A percentile compares a stretch with the other conserved stretches of the same genome.
Evolutionary conservation across 257 asterid species (phyloP).

Genomic region (Sherardia arvensis): DNA sequence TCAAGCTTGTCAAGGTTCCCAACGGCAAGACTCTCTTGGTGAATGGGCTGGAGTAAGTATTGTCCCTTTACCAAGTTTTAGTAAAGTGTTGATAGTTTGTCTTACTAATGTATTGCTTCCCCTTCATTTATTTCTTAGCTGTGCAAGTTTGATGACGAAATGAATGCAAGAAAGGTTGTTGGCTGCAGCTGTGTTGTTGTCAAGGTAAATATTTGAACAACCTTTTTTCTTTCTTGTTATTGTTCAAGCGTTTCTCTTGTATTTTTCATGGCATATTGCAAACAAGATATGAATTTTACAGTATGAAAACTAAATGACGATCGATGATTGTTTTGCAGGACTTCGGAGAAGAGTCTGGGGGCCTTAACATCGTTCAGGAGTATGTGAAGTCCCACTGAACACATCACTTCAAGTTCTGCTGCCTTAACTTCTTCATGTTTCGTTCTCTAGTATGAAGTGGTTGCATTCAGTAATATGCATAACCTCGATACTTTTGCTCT

Average conservation of each 20-base stretch:
- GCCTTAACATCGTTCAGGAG: slow-evolving; percentile 66
- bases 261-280: no score
- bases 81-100: background rate
- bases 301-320: no score
- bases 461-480: background rate
- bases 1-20: slow-evolving; percentile 63
- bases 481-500: background rate
- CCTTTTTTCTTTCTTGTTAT: no score
- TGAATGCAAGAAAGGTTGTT: slow-evolving; percentile 70
- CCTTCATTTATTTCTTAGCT: slow-evolving; percentile 40
- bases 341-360: slow-evolving; percentile 66
- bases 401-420: background rate
- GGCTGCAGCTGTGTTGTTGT: slow-evolving; percentile 67
- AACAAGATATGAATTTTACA: background rate
- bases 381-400: slow-evolving; percentile 47
- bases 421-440: background rate
- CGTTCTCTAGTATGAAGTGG: background rate
- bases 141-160: slow-evolving; percentile 74
- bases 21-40: slow-evolving; percentile 65
- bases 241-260: no score
- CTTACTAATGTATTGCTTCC: background rate
- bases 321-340: slow-evolving; percentile 34
- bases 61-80: background rate
- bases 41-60: slow-evolving; percentile 73
- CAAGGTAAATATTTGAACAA: slow-evolving; percentile 30